Percentiles rank a stretch among this genome's conserved stretches.
Conservation (phyloP, 805 yeast genomes). For the Clavispora phyllophila region DNA sequence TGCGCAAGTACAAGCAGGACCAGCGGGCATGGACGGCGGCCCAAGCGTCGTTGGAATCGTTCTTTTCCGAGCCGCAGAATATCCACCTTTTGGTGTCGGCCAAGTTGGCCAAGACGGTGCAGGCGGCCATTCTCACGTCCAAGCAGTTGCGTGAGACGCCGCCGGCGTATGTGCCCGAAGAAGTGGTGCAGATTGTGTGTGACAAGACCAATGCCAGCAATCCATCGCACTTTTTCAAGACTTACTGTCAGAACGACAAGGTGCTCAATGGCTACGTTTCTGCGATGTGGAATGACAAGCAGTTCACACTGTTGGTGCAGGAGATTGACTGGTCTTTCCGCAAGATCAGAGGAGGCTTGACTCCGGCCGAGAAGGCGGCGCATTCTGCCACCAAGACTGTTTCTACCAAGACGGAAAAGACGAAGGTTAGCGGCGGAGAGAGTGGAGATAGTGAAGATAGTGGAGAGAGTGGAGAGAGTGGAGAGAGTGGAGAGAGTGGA, state of each 20-base stretch:
- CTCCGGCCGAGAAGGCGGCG: conserved; percentile 29
- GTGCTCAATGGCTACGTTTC: conserved; percentile 44
- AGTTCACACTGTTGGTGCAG: conserved; percentile 28
- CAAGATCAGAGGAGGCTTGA: conserved; percentile 43
- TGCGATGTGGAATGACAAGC: conserved; percentile 41
- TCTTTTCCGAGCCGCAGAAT: conserved; percentile 18
- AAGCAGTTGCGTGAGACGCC: conserved; percentile 28
- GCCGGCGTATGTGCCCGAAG: conserved; percentile 31
- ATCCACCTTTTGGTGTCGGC: conserved; percentile 26
- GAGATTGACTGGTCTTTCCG: conserved; percentile 43
- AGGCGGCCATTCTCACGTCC: conserved; percentile 21
- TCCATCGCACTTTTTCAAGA: conserved; percentile 45
- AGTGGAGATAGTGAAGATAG: conserved; percentile 16
- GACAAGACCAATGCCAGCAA: conserved; percentile 30
- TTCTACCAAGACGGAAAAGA: conserved; percentile 16
- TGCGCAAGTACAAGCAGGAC: conserved; percentile 16
- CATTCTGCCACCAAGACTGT: conserved; percentile 21
- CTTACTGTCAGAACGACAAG: conserved; percentile 35
- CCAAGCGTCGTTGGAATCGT: conserved; percentile 14
- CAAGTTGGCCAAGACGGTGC: conserved; percentile 27
- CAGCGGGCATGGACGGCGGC: conserved; percentile 8
- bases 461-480: conserved; percentile 19
- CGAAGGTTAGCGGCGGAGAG: conserved; percentile 11
- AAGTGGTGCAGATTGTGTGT: conserved; percentile 18
- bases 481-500: no score